Evolutionary conservation across 768 basidiomycete species (phyloP), one percentile per base, ranked within the genome.

Genomic region (Macrolepiota fuliginosa): DNA sequence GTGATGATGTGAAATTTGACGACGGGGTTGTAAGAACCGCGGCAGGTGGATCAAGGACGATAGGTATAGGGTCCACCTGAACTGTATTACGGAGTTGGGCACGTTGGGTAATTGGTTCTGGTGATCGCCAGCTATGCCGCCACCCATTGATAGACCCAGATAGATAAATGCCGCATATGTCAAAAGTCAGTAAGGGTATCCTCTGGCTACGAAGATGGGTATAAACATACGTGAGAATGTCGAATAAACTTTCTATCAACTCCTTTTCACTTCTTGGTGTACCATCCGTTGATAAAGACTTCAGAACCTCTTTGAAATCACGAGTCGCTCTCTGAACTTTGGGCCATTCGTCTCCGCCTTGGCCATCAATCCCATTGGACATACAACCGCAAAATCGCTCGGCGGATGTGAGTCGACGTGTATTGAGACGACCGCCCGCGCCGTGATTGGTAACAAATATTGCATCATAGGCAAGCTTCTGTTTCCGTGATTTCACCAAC

Each of bases 291-390:
- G 77, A 69, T 62, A 77, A 68, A 45, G 66, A 64, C 56, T 73
- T 70, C 63, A 88, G 71, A 45, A 85, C 66, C 29, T 69, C 72
- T 50, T 73, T 69, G 60, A 94, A 76, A 10, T 77, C 73, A 35
- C 70, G 69, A 29, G 76, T 76, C 39, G 89, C 92, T 63, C 82
- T 80, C 55, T 77, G 72, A 5, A 94, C 83, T 76, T 94, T 94
- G 25, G 88, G 88, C 92, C 91, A 94, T 22, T 79, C 76, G 57
- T 79, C 75, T 42, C 79, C 86, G 37, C 81, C 85, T 56, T 71
- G 62, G n/a, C 83, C 83, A 68, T 91, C 90, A 51, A 90, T 72
- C 13, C 90, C 91, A 67, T 93, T 93, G 36, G 92, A 92, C 45
- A 94, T 72, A 1, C 83, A 89, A 2, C 86, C 86, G 63, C 78